Evolutionary conservation across 768 basidiomycete genomes (phyloP).

Genomic region (Boletellus sp.): DNA sequence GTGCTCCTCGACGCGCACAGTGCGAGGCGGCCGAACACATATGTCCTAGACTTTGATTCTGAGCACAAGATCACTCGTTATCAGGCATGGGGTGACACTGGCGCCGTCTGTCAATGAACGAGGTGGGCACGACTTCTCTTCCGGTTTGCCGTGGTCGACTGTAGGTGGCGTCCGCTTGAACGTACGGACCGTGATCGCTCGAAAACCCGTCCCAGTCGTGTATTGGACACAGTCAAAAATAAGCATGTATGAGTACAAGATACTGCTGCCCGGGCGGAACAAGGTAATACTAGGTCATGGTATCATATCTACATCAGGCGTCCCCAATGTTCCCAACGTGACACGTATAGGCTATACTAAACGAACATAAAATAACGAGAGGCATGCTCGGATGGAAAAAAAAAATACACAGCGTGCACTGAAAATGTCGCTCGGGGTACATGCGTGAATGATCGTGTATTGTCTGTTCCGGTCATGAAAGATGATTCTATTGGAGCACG

Average conservation of each 20-base stretch:
- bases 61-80: conserved; percentile 52
- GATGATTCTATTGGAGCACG: conserved; percentile 22
- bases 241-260: conserved; percentile 2
- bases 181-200: too few relatives aligned
- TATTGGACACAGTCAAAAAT: conserved; percentile 15
- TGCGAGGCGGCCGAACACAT: conserved; percentile 47
- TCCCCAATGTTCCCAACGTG: conserved; percentile 8
- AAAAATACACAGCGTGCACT: background rate
- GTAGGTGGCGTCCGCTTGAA: too few relatives aligned
- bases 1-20: conserved; percentile 19
- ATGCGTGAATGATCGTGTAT: conserved; percentile 3
- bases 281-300: background rate
- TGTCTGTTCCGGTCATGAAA: background rate
- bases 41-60: conserved; percentile 58
- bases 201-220: background rate
- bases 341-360: conserved; percentile 16
- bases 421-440: background rate
- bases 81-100: conserved; percentile 69
- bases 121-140: too few relatives aligned
- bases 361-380: conserved; percentile 15
- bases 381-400: background rate
- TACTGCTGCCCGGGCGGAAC: background rate
- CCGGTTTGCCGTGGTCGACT: too few relatives aligned
- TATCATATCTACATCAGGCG: background rate
- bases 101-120: conserved; percentile 48